phyloP scores from a whole-genome alignment of 257 asterid genomes.

The Solanum neorickii region DNA sequence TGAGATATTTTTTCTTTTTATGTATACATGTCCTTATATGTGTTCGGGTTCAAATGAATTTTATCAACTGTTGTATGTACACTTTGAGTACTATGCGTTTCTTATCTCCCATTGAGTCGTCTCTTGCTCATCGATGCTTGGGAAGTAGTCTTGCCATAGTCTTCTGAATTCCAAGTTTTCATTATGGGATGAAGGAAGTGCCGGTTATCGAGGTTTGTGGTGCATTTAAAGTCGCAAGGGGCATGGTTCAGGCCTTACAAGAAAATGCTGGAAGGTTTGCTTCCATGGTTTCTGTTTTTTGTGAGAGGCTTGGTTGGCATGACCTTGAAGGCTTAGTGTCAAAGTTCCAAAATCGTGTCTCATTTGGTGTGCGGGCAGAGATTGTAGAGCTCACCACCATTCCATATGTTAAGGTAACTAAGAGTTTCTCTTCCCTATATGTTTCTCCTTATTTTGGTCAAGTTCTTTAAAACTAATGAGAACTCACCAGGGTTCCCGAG shows the following conservation, averaged over 20 bases:
- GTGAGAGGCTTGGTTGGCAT: slow-evolving; percentile 99
- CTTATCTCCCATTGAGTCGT: neutral
- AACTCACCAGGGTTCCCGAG: slow-evolving; percentile 83
- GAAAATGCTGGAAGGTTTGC: slow-evolving; percentile 99
- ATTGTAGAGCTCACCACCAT: slow-evolving; percentile 91
- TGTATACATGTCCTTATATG: neutral
- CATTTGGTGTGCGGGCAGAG: slow-evolving; percentile 98
- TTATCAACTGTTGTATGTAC: neutral
- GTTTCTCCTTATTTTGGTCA: slow-evolving; percentile 3
- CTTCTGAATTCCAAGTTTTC: neutral
- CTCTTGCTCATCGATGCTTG: neutral
- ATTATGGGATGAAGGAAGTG: slow-evolving; percentile 53
- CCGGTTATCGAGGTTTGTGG: slow-evolving; percentile 79
- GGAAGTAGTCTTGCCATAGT: neutral
- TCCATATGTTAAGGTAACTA: slow-evolving; percentile 78
- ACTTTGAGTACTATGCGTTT: neutral
- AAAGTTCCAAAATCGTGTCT: slow-evolving; percentile 92
- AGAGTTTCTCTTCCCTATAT: neutral
- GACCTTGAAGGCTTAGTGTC: slow-evolving; percentile 85
- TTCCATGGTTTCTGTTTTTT: slow-evolving; percentile 94
- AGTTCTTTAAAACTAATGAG: slow-evolving; percentile 7
- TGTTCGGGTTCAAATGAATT: neutral
- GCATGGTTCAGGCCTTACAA: slow-evolving; percentile 97
- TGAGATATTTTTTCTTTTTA: neutral
- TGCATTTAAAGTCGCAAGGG: slow-evolving; percentile 89